These are phyloP conservation scores for Sergeia podlipaevii DNA, from an alignment of 208 protist species.

Conservation along the genomic window DNA sequence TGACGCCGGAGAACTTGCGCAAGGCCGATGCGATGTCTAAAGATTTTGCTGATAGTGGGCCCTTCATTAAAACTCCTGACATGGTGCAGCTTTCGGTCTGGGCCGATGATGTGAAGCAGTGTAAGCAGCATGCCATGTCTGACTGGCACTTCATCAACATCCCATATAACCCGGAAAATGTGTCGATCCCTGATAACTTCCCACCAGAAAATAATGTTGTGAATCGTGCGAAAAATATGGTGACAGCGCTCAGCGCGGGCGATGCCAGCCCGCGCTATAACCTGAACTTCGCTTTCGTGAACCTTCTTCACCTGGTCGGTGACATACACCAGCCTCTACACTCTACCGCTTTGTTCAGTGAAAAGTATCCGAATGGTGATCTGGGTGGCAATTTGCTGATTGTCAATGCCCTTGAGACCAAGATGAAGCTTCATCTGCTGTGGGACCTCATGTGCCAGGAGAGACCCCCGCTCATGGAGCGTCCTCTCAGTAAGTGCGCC, in stretches of 20 bases:
- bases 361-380: constrained; percentile 54
- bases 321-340: constrained; percentile 89
- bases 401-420: constrained; percentile 12
- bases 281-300: constrained; percentile 59
- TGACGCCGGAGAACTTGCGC: constrained; percentile 22
- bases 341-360: constrained; percentile 32
- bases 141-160: constrained; percentile 75
- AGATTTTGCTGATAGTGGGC: constrained; percentile 39
- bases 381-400: constrained; percentile 59
- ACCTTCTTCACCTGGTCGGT: constrained; percentile 80
- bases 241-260: constrained; percentile 12
- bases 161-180: constrained; percentile 55
- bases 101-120: constrained; percentile 73
- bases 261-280: constrained; percentile 32
- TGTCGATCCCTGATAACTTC: constrained; percentile 30
- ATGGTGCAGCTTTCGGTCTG: constrained; percentile 76
- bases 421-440: constrained; percentile 62
- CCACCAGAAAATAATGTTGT: constrained; percentile 40
- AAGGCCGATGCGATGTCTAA: constrained; percentile 27
- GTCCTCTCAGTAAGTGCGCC: constrained; percentile 41
- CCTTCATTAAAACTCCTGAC: constrained; percentile 51
- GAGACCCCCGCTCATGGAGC: constrained; percentile 8
- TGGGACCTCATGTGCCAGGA: constrained; percentile 79
- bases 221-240: constrained; percentile 15
- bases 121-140: constrained; percentile 54